phyloP scores from a whole-genome alignment of 2,329 filamentous ascomycete species.

The Hypoxylon sp. region DNA sequence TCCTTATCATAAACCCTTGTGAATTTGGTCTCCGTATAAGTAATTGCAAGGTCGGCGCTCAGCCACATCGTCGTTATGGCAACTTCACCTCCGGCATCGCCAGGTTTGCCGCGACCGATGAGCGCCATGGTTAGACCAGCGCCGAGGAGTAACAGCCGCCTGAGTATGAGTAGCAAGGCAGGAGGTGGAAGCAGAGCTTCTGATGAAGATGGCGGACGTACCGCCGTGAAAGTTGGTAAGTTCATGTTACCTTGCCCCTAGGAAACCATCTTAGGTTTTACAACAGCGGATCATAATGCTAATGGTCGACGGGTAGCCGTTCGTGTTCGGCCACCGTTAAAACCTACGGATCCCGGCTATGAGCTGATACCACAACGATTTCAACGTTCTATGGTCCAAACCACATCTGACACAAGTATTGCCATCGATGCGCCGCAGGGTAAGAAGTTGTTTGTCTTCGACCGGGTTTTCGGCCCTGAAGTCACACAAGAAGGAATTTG shows the following conservation, averaged over 20 bases:
- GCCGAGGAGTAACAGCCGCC: conserved; percentile 82
- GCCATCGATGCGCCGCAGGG: conserved; percentile 93
- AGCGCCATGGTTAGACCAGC: conserved; percentile 85
- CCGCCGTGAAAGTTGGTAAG: conserved; percentile 96
- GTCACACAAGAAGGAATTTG: conserved; percentile 90
- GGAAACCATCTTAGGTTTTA: conserved; percentile 12
- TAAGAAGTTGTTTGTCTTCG: conserved; percentile 95
- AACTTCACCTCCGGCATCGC: conserved; percentile 79
- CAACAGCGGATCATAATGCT: conserved; percentile 18
- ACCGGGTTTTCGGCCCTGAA: conserved; percentile 90
- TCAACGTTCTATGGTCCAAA: conserved; percentile 91
- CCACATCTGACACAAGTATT: conserved; percentile 86
- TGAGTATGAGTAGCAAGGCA: conserved; percentile 85
- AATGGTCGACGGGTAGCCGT: conserved; percentile 73
- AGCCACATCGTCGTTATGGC: conserved; percentile 66
- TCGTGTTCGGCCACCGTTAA: conserved; percentile 89
- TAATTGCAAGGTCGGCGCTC: conserved; percentile 43
- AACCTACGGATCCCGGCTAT: conserved; percentile 87
- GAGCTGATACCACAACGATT: conserved; percentile 97
- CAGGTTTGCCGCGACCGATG: conserved; percentile 77
- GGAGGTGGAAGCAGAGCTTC: conserved; percentile 85
- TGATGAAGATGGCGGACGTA: conserved; percentile 86
- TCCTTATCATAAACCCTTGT: conserved; percentile 11
- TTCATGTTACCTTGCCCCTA: conserved; percentile 51
- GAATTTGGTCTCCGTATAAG: conserved; percentile 15